Conservation (phyloP, 352 stramenopile genomes). For the Pythium coloratum region DNA sequence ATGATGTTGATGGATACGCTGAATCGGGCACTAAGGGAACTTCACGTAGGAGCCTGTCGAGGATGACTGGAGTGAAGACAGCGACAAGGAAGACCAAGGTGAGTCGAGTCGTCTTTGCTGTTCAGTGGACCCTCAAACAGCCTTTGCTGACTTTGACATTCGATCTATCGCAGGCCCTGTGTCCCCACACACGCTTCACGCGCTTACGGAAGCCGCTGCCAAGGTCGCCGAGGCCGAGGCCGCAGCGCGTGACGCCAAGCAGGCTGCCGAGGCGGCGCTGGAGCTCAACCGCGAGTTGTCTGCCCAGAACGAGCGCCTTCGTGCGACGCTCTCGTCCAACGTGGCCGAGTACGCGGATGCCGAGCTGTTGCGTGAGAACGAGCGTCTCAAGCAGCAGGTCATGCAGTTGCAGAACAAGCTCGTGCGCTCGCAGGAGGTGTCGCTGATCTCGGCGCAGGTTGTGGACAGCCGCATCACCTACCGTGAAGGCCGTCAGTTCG, state of each 20-base stretch:
- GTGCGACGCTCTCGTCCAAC: conserved; percentile 34
- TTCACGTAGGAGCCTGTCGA: conserved; percentile 78
- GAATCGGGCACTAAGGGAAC: conserved; percentile 53
- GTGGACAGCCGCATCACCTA: conserved; percentile 41
- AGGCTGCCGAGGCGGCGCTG: conserved; percentile 32
- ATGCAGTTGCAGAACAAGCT: conserved; percentile 42
- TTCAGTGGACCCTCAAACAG: neutral
- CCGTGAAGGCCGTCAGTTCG: conserved; percentile 40
- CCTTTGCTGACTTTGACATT: neutral
- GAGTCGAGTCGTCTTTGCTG: conserved; percentile 12
- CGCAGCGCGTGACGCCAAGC: conserved; percentile 69
- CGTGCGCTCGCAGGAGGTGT: conserved; percentile 37
- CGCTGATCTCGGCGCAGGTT: conserved; percentile 35
- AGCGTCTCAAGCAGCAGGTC: conserved; percentile 37
- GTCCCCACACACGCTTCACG: conserved; percentile 59
- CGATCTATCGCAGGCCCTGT: conserved; percentile 34
- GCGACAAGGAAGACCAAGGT: conserved; percentile 56
- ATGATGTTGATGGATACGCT: neutral
- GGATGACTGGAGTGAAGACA: conserved; percentile 78
- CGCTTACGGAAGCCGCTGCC: conserved; percentile 65
- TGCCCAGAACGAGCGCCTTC: conserved; percentile 35
- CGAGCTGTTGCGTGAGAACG: conserved; percentile 37
- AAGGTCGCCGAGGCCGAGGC: conserved; percentile 78
- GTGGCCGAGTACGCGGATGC: conserved; percentile 37
- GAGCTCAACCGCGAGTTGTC: conserved; percentile 38